Conservation (phyloP, 257 asterid species). For the Primulina eburnea region DNA sequence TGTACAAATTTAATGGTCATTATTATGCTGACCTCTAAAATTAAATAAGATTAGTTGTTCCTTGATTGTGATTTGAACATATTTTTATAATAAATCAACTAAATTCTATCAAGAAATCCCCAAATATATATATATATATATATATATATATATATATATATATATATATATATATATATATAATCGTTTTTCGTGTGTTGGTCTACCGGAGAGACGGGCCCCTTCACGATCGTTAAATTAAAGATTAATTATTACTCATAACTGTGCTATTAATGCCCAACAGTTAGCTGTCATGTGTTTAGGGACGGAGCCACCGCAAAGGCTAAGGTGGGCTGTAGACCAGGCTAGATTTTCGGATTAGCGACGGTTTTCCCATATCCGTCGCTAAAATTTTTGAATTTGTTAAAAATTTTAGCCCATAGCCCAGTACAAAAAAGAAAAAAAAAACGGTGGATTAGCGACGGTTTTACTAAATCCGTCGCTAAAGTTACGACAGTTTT, state of each 20-base stretch:
- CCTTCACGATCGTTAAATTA: neutral
- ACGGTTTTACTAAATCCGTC: too few species aligned
- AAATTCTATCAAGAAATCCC: slow-evolving; percentile 20
- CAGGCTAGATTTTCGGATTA: too few species aligned
- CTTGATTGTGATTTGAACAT: slow-evolving; percentile 31
- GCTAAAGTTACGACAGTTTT: too few species aligned
- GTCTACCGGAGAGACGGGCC: neutral
- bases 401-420: too few species aligned
- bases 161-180: neutral
- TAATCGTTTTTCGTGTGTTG: neutral
- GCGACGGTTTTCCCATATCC: too few species aligned
- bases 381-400: too few species aligned
- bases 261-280: neutral
- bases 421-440: too few species aligned
- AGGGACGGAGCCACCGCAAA: too few species aligned
- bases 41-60: slow-evolving; percentile 27
- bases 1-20: slow-evolving; percentile 23
- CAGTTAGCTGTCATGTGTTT: neutral
- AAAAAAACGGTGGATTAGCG: too few species aligned
- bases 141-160: neutral
- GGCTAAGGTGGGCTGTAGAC: too few species aligned
- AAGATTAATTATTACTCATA: neutral
- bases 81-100: slow-evolving; percentile 22
- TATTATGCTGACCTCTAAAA: slow-evolving; percentile 35
- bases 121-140: neutral